Base-by-base conservation (phyloP, 352 stramenopile species). In the Phytopythium oedochilum region DNA sequence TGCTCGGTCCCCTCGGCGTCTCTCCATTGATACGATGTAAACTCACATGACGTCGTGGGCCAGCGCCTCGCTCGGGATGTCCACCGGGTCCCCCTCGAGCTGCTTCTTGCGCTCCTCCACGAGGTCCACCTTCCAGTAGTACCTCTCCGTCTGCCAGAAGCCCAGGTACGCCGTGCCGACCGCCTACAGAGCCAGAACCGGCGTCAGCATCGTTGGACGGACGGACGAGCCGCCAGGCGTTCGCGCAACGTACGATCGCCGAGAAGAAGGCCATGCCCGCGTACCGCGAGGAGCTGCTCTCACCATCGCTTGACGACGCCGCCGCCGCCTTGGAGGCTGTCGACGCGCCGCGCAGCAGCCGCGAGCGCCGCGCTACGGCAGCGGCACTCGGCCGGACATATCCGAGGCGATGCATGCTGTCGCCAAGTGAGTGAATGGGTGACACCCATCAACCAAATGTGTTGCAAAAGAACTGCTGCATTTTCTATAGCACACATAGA, bases 81-180 rank as follows among this genome's bases (percentile, higher is more conserved):
- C 75, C 14, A 80, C 59, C 20, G 86, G 66, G 29, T 69, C 75
- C 53, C 81, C 67, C 18, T 75, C 67, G 10, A 96, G 68, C 60
- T 92, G 79, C 58, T 89, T 82, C 44, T 79, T 80, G 51, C 88
- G 84, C 57, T 95, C 70, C 50, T 94, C 82, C 25, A 96, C 87
- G 53, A 96, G 44, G 34, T 87, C 66, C n/a, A 90, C 68, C 59
- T 96, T 96, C 88, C 88, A 96, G 57, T 76, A 89, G 73, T 96
- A 96, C 1, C 88, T 78, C 58, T 93, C 67, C 18, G 71, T 91
- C 85, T 95, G 88, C 88, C 88, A 96, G 23, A 60, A 54, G 15
- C 88, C 88, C 17, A 96, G 66, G 25, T 79, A 80, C 29, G 86
- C 73, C 2, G 88, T 96, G 12, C 77, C 79, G 44, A 73, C 76